Conservation (phyloP, 1,284 basidiomycete species). For the Leccinum cinnamomeum region DNA sequence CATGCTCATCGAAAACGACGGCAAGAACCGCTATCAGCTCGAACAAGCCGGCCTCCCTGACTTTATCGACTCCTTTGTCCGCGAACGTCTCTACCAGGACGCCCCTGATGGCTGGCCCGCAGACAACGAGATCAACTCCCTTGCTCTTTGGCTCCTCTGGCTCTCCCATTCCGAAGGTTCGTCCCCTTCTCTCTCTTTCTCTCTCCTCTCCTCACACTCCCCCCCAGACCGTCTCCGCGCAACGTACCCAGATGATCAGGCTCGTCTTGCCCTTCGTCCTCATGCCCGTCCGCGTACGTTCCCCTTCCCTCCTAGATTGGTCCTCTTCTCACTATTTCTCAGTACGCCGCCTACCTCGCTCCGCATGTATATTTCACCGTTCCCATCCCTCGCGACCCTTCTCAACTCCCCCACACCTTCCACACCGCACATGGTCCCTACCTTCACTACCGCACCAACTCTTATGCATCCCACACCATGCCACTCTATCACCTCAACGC, state of each 20-base stretch:
- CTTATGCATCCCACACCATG: slow-evolving; percentile 18
- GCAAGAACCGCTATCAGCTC: slow-evolving; percentile 66
- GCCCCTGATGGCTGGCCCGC: slow-evolving; percentile 53
- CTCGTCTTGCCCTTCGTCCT: slow-evolving; percentile 60
- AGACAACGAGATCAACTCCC: slow-evolving; percentile 48
- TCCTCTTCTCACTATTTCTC: slow-evolving; percentile 10
- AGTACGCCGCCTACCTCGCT: slow-evolving; percentile 58
- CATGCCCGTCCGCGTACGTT: slow-evolving; percentile 49
- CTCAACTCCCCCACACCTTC: slow-evolving; percentile 39
- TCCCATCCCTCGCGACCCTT: slow-evolving; percentile 39
- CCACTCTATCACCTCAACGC: slow-evolving; percentile 42
- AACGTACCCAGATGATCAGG: slow-evolving; percentile 47
- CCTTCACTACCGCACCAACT: slow-evolving; percentile 51
- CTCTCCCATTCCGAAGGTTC: slow-evolving; percentile 52
- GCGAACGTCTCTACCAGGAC: slow-evolving; percentile 45
- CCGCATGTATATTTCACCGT: slow-evolving; percentile 60
- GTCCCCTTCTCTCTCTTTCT: slow-evolving; percentile 3
- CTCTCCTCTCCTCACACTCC: not conserved
- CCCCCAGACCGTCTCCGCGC: slow-evolving; percentile 45
- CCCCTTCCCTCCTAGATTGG: not conserved
- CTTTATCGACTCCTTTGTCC: slow-evolving; percentile 50
- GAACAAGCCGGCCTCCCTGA: slow-evolving; percentile 47
- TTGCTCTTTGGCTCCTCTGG: slow-evolving; percentile 67
- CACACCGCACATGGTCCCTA: slow-evolving; percentile 54
- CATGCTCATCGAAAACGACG: slow-evolving; percentile 76